Conservation (phyloP, 1,284 basidiomycete genomes). For the Tilletia walkeri region DNA sequence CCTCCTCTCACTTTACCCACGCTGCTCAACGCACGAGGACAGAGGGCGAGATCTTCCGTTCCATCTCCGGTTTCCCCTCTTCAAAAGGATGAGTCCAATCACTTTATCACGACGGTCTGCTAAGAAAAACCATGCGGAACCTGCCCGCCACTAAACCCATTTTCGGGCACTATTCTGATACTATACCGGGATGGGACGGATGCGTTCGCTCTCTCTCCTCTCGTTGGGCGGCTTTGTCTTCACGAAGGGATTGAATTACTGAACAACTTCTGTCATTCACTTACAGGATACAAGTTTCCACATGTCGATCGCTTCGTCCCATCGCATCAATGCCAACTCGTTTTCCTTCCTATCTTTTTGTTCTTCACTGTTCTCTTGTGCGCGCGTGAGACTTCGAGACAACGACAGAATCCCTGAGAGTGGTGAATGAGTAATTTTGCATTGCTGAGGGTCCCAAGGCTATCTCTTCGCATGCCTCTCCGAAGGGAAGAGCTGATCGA, state of each 20-base stretch:
- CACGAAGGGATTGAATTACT: too few species aligned
- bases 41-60: background rate
- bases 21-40: background rate
- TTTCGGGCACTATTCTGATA: constrained; percentile 17
- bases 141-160: constrained; percentile 18
- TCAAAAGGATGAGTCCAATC: constrained; percentile 3
- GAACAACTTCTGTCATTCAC: too few species aligned
- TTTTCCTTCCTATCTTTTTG: too few species aligned
- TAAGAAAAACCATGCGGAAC: constrained; percentile 16
- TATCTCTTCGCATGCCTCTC: background rate
- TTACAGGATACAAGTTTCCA: too few species aligned
- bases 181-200: too few species aligned
- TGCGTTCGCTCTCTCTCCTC: too few species aligned
- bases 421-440: background rate
- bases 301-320: too few species aligned
- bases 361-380: too few species aligned
- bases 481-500: constrained; percentile 35
- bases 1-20: background rate
- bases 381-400: too few species aligned
- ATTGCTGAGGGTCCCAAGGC: background rate
- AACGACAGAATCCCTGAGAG: too few species aligned
- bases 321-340: too few species aligned
- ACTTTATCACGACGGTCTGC: constrained; percentile 17
- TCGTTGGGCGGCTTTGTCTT: too few species aligned
- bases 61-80: background rate